Evolutionary conservation across 208 protist genomes (phyloP), one percentile per base, ranked within the genome.

Genomic region (Leishmania tarentolae): DNA sequence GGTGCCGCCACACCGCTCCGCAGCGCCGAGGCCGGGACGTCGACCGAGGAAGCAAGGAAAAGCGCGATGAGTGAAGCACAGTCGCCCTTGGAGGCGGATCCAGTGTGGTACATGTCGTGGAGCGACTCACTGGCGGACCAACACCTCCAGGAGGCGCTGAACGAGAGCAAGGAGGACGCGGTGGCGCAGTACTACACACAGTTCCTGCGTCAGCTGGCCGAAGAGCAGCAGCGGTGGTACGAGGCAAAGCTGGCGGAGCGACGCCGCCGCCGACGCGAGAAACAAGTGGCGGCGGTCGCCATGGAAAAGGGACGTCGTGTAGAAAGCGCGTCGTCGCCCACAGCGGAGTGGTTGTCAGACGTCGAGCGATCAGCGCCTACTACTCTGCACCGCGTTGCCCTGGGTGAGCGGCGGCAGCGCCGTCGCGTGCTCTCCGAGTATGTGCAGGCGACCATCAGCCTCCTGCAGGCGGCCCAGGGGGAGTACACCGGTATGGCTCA

Each of bases 151-250:
- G 85, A 72, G 28, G 89, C 83, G 44, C 79, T 91, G 35, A 75
- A 79, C 8, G 84, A 88, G 73, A 92, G 89, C 79, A 86, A 83
- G 19, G 85, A 90, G 61, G 85, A 89, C 53, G 87, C 87, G 21
- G 83, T 93, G 28, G 71, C 57, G 7, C 50, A 85, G 42, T 93
- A 83, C 74, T 90, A 93, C 82, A 71, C 83, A 0, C 44, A 63
- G 37, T 83, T 87, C 21, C 84, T 88, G 3, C 78, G 59, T 28
- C 75, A 75, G 8, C 83, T 90, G 11, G 50, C 88, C 24, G 74
- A 83, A 76, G 87, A 92, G 82, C 89, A 92, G 81, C 69, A 69
- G 44, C 52, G 24, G n/a, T 92, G 73, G 59, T 86, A 88, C 72
- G 83, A 81, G 37, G 72, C 40, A 24, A 66, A 57, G 52, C 78